Percentiles rank a stretch among this genome's conserved stretches.
phyloP scores from a whole-genome alignment of 257 asterid species.

The Solanum paucissectum region DNA sequence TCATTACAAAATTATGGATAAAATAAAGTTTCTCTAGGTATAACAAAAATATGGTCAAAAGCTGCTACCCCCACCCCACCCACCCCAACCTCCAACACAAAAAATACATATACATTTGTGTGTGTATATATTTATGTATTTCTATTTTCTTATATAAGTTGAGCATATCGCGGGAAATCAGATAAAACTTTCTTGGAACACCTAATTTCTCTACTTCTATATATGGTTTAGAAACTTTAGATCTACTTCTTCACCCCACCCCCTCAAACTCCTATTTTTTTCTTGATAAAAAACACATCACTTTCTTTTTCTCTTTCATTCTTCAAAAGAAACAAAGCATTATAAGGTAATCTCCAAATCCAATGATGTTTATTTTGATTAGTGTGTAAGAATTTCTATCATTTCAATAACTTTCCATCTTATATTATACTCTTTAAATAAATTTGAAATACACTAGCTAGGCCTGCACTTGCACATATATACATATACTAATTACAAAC shows the following conservation, averaged over 20 bases:
- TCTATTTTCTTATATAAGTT: neutral
- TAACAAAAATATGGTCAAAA: conserved; percentile 53
- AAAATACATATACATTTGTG: too few species aligned
- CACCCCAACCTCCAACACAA: neutral
- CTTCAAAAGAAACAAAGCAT: conserved; percentile 10
- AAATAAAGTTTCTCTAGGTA: conserved; percentile 17
- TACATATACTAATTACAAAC: conserved; percentile 4
- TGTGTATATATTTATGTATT: neutral
- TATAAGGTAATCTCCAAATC: conserved; percentile 30
- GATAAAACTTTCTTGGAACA: conserved; percentile 20
- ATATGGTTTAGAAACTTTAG: conserved; percentile 19
- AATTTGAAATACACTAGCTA: neutral
- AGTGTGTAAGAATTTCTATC: conserved; percentile 7
- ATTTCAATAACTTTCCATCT: conserved; percentile 7
- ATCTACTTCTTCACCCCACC: conserved; percentile 1
- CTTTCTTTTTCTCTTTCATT: conserved; percentile 7
- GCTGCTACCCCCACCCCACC: conserved; percentile 13
- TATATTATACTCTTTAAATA: neutral
- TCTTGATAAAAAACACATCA: neutral
- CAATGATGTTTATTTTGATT: conserved; percentile 31
- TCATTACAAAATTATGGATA: conserved; percentile 40
- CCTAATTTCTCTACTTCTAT: conserved; percentile 25
- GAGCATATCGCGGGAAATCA: conserved; percentile 35
- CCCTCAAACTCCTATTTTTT: neutral
- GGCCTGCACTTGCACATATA: conserved; percentile 34